Evolutionary conservation across 768 basidiomycete species (phyloP).

Genomic region (Cyclocybe aegerita): DNA sequence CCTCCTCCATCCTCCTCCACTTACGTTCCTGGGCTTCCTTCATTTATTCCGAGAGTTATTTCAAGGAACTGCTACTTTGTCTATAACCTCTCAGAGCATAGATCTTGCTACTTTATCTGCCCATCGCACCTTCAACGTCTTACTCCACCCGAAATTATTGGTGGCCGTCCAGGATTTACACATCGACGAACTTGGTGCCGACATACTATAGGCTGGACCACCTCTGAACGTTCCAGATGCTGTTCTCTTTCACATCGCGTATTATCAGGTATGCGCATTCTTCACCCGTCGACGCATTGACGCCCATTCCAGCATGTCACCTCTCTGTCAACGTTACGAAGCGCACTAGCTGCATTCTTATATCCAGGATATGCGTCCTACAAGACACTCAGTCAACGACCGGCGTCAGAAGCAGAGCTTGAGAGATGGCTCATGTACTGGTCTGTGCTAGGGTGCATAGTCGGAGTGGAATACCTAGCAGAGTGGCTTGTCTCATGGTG

Average conservation of each 20-base stretch:
- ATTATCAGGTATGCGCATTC: conserved; percentile 39
- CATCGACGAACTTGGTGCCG: not conserved
- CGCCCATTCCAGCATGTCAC: not conserved
- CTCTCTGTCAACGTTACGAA: no score
- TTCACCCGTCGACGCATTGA: not conserved
- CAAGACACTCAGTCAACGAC: conserved; percentile 87
- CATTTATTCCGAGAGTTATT: not conserved
- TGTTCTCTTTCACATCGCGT: conserved; percentile 49
- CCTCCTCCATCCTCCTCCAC: not conserved
- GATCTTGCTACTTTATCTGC: not conserved
- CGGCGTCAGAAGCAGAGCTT: conserved; percentile 78
- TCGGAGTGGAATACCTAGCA: conserved; percentile 78
- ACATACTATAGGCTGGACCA: not conserved
- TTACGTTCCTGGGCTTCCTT: not conserved
- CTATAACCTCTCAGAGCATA: not conserved
- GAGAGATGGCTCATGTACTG: conserved; percentile 99
- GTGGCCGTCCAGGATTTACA: no score
- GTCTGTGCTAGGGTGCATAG: conserved; percentile 83
- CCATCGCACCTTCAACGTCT: not conserved
- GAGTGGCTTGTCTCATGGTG: conserved; percentile 90
- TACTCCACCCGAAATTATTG: not conserved
- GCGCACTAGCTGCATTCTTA: conserved; percentile 76
- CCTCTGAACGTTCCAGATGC: conserved; percentile 27
- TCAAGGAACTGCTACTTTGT: not conserved
- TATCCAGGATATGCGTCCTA: conserved; percentile 97